Conservation (phyloP, 352 stramenopile species). For the Phytophthora kernoviae region DNA sequence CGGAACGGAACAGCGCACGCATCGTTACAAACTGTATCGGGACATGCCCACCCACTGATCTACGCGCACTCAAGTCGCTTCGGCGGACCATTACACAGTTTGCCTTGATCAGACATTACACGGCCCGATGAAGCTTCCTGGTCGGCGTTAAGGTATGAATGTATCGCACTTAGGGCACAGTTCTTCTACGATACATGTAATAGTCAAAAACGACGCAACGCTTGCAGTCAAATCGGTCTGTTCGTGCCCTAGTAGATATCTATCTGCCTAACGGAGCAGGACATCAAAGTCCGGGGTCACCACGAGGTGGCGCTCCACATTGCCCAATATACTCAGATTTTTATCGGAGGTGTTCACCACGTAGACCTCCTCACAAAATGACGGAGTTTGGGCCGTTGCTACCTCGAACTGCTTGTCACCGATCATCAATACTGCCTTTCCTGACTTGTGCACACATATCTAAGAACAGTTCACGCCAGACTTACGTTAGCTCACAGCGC, state of each 20-base stretch:
- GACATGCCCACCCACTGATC: too few species aligned
- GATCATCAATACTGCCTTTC: slow-evolving; percentile 86
- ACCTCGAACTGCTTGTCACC: slow-evolving; percentile 89
- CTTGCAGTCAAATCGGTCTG: background rate
- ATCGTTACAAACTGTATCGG: slow-evolving; percentile 3
- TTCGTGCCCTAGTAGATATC: background rate
- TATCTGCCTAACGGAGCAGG: slow-evolving; percentile 61
- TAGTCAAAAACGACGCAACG: too few species aligned
- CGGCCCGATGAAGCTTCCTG: too few species aligned
- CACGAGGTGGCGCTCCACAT: slow-evolving; percentile 78
- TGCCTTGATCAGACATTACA: too few species aligned
- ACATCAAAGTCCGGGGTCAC: slow-evolving; percentile 88
- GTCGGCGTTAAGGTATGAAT: too few species aligned
- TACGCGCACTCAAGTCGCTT: too few species aligned
- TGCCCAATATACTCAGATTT: slow-evolving; percentile 76
- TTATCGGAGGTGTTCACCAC: slow-evolving; percentile 78
- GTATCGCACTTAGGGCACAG: too few species aligned
- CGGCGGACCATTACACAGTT: too few species aligned
- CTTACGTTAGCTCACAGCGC: background rate
- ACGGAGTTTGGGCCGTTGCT: slow-evolving; percentile 74
- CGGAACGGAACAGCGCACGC: slow-evolving; percentile 1
- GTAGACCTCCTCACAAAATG: slow-evolving; percentile 85
- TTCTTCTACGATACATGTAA: too few species aligned
- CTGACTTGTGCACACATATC: slow-evolving; percentile 85
- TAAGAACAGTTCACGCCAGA: slow-evolving; percentile 20